Percentiles rank a stretch among this genome's conserved stretches.
Evolutionary conservation across 2,329 filamentous ascomycete species (phyloP).

Genomic region (Aspergillus niger): DNA sequence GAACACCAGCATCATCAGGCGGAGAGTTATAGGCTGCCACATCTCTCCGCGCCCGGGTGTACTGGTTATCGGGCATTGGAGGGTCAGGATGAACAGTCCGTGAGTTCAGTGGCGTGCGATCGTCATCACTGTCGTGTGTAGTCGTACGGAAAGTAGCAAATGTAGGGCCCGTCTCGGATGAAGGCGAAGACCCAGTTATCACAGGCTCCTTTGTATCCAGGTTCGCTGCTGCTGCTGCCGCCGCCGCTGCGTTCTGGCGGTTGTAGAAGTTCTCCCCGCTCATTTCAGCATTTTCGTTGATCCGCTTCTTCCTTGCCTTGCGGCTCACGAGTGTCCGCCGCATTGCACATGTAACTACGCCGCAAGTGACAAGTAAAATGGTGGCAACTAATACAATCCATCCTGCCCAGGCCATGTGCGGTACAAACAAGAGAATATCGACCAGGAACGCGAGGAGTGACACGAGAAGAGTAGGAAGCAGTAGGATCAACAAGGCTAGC

Average conservation of each 20-base stretch:
- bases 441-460: slow-evolving; percentile 86
- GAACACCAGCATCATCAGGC: slow-evolving; percentile 44
- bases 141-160: slow-evolving; percentile 48
- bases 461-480: slow-evolving; percentile 79
- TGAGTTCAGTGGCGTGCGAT: slow-evolving; percentile 43
- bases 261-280: slow-evolving; percentile 91
- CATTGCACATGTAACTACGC: slow-evolving; percentile 91
- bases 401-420: slow-evolving; percentile 89
- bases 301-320: slow-evolving; percentile 88
- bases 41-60: slow-evolving; percentile 30
- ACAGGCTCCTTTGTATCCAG: slow-evolving; percentile 60
- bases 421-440: slow-evolving; percentile 91
- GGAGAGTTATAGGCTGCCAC: slow-evolving; percentile 35
- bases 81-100: slow-evolving; percentile 33
- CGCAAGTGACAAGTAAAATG: slow-evolving; percentile 77
- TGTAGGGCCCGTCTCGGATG: slow-evolving; percentile 51
- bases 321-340: slow-evolving; percentile 85
- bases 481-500: slow-evolving; percentile 79
- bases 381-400: slow-evolving; percentile 91
- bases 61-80: slow-evolving; percentile 30
- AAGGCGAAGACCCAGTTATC: slow-evolving; percentile 56
- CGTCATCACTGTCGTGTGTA: slow-evolving; percentile 41
- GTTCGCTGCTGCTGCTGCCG: slow-evolving; percentile 37
- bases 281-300: slow-evolving; percentile 95
- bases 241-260: slow-evolving; percentile 51